Percentiles rank a stretch among this genome's conserved stretches.
These are phyloP conservation scores for Dendrostoma leiphaemia DNA, from an alignment of 2,329 filamentous ascomycete species.

Conservation along the genomic window DNA sequence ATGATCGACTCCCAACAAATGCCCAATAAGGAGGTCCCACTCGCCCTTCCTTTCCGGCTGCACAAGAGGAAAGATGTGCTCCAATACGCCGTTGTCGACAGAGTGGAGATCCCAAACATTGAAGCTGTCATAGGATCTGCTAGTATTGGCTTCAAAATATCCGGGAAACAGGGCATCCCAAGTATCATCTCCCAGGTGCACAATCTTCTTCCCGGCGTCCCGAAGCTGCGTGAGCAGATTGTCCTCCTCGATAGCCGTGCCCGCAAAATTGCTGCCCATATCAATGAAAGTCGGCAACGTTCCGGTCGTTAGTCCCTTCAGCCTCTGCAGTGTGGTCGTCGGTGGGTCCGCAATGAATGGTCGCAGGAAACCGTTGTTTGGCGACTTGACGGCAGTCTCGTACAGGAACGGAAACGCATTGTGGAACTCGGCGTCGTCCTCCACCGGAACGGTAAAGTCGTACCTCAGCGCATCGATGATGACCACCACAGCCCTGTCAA, in stretches of 20 bases:
- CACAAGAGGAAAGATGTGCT: constrained; percentile 85
- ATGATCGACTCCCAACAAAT: constrained; percentile 94
- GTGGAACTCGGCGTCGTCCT: constrained; percentile 64
- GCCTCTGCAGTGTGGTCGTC: constrained; percentile 84
- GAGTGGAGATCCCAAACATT: constrained; percentile 98
- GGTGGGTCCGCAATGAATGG: constrained; percentile 98
- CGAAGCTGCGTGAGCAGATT: constrained; percentile 67
- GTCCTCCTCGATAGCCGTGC: constrained; percentile 93
- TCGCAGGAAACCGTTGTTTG: constrained; percentile 81
- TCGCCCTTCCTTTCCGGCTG: constrained; percentile 60
- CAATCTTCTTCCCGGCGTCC: constrained; percentile 69
- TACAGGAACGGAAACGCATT: constrained; percentile 85
- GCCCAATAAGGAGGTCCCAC: constrained; percentile 95
- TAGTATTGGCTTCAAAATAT: constrained; percentile 88
- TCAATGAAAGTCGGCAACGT: constrained; percentile 95
- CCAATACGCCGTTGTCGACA: constrained; percentile 89
- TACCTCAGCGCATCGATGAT: constrained; percentile 93
- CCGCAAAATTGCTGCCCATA: constrained; percentile 90
- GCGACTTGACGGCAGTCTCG: constrained; percentile 71
- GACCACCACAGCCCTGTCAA: constrained; percentile 86
- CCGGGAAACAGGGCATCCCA: constrained; percentile 92
- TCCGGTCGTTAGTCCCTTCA: constrained; percentile 93
- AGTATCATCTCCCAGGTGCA: constrained; percentile 96
- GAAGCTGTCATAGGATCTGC: constrained; percentile 90
- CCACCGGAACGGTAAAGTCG: constrained; percentile 87